Base-by-base conservation (phyloP, 306 rosid genomes). In the Glycine tomentella region DNA sequence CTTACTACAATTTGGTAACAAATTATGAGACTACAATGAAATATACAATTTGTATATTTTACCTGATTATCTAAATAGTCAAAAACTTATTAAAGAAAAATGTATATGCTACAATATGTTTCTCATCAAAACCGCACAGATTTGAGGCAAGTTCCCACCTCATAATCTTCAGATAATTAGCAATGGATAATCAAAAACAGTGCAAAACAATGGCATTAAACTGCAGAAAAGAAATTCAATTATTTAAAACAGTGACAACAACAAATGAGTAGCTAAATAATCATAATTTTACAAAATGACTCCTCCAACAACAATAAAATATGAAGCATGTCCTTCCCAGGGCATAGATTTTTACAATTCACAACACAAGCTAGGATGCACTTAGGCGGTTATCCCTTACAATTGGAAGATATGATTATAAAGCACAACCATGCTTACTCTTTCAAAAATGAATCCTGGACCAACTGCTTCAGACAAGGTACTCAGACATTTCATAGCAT, bases 361-460 rank as follows among this genome's bases (percentile, higher is more conserved):
- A 77, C 15, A 57, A 52, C 31, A 25, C 31, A 25, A 25, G 34
- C 56, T 34, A 33, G 50, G 84, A 58, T 55, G 73, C 10, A 33
- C 38, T 9, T 63, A 9, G 2, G 55, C 31, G 31, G 31, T 25
- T 25, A 25, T 25, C 40, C 64, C n/a, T 9, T 72, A 52, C 33
- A 40, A 79, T 10, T 16, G 67, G 12, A 56, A 56, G 7, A 71
- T 33, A 51, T 58, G 62, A 15, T 38, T 75, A 57, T 25, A 25
- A 25, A 25, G 58, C 66, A 59, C 40, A 80, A 74, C 9, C 33
- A 80, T 42, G 72, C 98, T 82, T 91, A 95, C 99, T 84, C 98
- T 90, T 87, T 93, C 99, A 84, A 96, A 92, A 74, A 96, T 69
- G 87, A 96, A 93, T 40, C 98, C 99, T n/a, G 98, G 99, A 75